Conservation (phyloP, 1,284 basidiomycete species). For the Leccinum solheimii region DNA sequence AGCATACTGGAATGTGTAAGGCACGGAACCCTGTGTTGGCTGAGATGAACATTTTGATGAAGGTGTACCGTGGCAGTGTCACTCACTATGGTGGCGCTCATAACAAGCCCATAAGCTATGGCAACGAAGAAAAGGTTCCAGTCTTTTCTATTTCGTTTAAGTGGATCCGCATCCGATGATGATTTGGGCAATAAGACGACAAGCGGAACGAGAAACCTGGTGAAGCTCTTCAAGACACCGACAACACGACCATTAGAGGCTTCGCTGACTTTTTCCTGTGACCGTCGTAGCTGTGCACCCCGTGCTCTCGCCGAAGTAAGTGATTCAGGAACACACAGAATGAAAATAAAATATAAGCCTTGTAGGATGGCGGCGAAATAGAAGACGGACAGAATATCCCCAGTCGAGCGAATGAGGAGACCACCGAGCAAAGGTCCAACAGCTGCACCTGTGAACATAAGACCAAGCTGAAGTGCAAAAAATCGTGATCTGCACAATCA, state of each 20-base stretch:
- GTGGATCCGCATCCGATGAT: constrained; percentile 33
- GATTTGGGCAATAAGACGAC: constrained; percentile 58
- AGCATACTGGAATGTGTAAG: constrained; percentile 72
- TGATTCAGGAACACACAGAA: constrained; percentile 71
- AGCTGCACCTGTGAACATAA: constrained; percentile 66
- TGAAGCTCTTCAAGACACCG: constrained; percentile 37
- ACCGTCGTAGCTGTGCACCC: constrained; percentile 18
- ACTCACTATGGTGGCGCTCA: constrained; percentile 55
- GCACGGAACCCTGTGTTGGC: constrained; percentile 55
- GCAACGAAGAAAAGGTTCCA: constrained; percentile 71
- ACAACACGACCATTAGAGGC: constrained; percentile 1
- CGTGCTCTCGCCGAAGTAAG: constrained; percentile 43
- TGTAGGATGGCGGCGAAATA: constrained; percentile 58
- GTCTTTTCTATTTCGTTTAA: constrained; percentile 50
- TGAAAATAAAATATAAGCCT: constrained; percentile 47
- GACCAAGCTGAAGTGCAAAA: constrained; percentile 63
- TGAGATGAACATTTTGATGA: constrained; percentile 1
- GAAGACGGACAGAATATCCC: constrained; percentile 65
- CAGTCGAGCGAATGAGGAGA: constrained; percentile 60
- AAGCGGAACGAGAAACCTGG: constrained; percentile 67
- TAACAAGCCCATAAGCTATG: constrained; percentile 52
- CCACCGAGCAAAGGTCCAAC: constrained; percentile 74
- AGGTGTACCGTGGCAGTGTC: not conserved
- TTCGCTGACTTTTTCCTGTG: constrained; percentile 8
- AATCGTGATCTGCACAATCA: constrained; percentile 47